phyloP scores from a whole-genome alignment of 176 grass and related monocot genomes.

The Bothriochloa decipiens region DNA sequence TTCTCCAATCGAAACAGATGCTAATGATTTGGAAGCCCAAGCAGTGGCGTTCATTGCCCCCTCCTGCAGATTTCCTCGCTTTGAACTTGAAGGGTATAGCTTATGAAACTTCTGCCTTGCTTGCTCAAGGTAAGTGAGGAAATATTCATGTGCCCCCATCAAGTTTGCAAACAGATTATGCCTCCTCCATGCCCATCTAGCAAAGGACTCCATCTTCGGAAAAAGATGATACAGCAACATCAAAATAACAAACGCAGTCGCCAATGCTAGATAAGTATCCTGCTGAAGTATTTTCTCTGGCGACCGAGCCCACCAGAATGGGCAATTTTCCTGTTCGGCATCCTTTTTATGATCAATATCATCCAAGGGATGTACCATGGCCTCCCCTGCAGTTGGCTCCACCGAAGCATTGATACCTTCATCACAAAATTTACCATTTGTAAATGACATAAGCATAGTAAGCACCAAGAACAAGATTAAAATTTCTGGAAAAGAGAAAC shows the following conservation, averaged over 20 bases:
- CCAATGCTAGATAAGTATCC: slow-evolving; percentile 87
- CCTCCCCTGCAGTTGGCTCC: slow-evolving; percentile 46
- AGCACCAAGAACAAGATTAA: neutral
- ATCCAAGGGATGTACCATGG: slow-evolving; percentile 54
- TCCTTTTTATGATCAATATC: slow-evolving; percentile 54
- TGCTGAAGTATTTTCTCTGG: slow-evolving; percentile 97
- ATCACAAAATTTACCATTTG: slow-evolving; percentile 42
- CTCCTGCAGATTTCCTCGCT: slow-evolving; percentile 81
- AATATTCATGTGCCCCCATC: slow-evolving; percentile 56
- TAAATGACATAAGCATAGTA: slow-evolving; percentile 3
- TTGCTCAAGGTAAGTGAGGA: slow-evolving; percentile 68
- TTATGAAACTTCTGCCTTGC: slow-evolving; percentile 56
- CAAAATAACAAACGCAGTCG: slow-evolving; percentile 67
- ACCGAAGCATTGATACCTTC: slow-evolving; percentile 70
- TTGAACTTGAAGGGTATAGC: slow-evolving; percentile 78
- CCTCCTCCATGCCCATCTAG: slow-evolving; percentile 69
- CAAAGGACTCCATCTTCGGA: slow-evolving; percentile 65
- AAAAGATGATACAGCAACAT: slow-evolving; percentile 67
- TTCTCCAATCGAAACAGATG: slow-evolving; percentile 89
- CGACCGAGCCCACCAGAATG: slow-evolving; percentile 92
- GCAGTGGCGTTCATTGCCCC: slow-evolving; percentile 73
- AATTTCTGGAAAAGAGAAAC: neutral
- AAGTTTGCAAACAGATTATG: slow-evolving; percentile 67
- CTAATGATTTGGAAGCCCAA: slow-evolving; percentile 91
- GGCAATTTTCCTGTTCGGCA: slow-evolving; percentile 72